Evolutionary conservation across 2,329 filamentous ascomycete genomes (phyloP).

Genomic region (Cadophora malorum): DNA sequence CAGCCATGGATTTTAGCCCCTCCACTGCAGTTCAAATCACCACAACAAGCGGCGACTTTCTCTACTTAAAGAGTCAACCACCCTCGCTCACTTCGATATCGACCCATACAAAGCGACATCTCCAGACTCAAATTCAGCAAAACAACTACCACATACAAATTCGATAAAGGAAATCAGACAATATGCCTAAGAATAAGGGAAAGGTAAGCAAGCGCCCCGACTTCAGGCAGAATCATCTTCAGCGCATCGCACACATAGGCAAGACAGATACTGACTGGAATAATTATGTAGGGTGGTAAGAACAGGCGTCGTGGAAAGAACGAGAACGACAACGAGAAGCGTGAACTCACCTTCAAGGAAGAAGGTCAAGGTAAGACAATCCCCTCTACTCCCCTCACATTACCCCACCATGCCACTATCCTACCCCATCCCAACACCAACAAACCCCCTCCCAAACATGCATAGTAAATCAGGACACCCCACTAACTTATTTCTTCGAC

Average conservation of each 20-base stretch:
- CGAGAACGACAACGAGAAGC: conserved; percentile 99
- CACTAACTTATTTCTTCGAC: conserved; percentile 33
- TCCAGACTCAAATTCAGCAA: conserved; percentile 6
- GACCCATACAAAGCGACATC: conserved; percentile 14
- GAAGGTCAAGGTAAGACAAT: conserved; percentile 77
- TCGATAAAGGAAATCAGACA: conserved; percentile 45
- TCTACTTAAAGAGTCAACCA: conserved; percentile 1
- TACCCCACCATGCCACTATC: conserved; percentile 8
- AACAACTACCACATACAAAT: neutral
- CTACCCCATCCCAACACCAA: neutral
- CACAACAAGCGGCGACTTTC: conserved; percentile 1
- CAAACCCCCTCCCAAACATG: neutral
- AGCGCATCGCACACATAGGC: conserved; percentile 22
- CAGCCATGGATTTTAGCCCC: neutral
- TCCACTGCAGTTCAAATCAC: conserved; percentile 10
- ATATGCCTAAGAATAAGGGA: conserved; percentile 99
- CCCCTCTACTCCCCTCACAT: no score
- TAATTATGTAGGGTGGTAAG: conserved; percentile 81
- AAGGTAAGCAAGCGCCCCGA: conserved; percentile 67
- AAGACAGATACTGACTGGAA: conserved; percentile 21
- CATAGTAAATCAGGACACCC: conserved; percentile 43
- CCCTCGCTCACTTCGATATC: conserved; percentile 3
- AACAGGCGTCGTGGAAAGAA: conserved; percentile 98
- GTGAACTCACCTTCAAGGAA: conserved; percentile 98
- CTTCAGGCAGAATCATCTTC: neutral